Conservation (phyloP, 1,284 basidiomycete species). For the Puccinia sorghi region DNA sequence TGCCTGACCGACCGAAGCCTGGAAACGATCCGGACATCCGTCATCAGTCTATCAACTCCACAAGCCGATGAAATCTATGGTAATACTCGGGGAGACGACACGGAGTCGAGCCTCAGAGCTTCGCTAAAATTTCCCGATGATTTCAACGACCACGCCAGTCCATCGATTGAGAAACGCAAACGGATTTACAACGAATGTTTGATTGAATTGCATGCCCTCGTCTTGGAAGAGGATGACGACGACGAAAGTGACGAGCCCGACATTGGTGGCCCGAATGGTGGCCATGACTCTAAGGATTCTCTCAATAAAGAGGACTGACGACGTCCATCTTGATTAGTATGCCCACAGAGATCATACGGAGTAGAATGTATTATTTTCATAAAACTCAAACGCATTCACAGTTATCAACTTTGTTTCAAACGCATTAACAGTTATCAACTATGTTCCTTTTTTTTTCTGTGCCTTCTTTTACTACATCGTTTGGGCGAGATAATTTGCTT, state of each 20-base stretch:
- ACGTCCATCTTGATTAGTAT: background rate
- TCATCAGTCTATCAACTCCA: background rate
- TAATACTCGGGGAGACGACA: background rate
- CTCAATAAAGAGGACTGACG: background rate
- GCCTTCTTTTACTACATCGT: background rate
- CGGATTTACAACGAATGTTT: slow-evolving; percentile 44
- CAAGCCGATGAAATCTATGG: slow-evolving; percentile 10
- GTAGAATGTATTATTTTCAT: background rate
- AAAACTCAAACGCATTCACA: no score
- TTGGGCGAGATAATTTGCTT: background rate
- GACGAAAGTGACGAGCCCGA: slow-evolving; percentile 1
- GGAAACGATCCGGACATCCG: background rate
- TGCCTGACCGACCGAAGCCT: slow-evolving; percentile 30
- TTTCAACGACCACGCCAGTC: slow-evolving; percentile 7
- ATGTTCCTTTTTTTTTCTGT: background rate
- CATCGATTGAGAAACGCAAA: slow-evolving; percentile 40
- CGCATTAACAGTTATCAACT: background rate
- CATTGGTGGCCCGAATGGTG: background rate
- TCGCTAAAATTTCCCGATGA: slow-evolving; percentile 6
- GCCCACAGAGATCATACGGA: background rate
- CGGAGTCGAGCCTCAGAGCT: background rate
- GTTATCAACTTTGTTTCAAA: no score
- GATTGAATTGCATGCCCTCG: slow-evolving; percentile 44
- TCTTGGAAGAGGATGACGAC: slow-evolving; percentile 48
- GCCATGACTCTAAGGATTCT: background rate